Base-by-base conservation (phyloP, 1,139 yeast genomes). In the Arxiozyma telluris region DNA sequence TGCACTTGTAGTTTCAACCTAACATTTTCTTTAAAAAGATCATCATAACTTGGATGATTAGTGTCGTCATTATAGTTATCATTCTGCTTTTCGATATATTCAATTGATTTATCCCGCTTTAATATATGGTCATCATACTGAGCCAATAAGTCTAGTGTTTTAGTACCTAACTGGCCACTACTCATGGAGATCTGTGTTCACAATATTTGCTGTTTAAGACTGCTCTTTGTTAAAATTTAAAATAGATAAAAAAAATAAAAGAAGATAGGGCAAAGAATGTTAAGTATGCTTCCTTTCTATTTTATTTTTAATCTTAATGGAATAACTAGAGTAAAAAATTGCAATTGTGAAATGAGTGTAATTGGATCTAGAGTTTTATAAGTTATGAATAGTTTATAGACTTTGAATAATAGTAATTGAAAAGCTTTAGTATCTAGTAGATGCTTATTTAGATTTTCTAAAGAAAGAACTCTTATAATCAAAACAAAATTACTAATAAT, bases 1-100 rank as follows among this genome's bases (percentile, higher is more conserved):
- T 62, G 55, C 12, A 64, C 50, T 52, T 64, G 64, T 27, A 64
- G 50, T 51, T 60, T 61, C 38, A 67, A 54, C 53, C 58, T 60
- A 8, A 63, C 60, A 49, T 67, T 67, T 50, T 67, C 71, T 50
- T 64, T 64, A 49, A 62, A 60, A 17, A 66, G 57, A n/a, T 63
- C 67, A 52, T 67, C 70, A 55, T 67, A 65, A 5, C 64, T 50
- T 8, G 61, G 62, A 42, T 57, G 54, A 21, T 55, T 49, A 20
- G 6, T 49, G 20, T n/a, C n/a, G 20, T 58, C 54, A 30, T 54
- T 49, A 6, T 20, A 11, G 27, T n/a, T 7, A 25, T 48, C 43
- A 20, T 30, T 55, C 23, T 54, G 58, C 47, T 57, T 59, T 47
- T 64, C 68, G 39, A 64, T 61, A 45, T 61, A 58, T 38, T 65